Percentiles rank a stretch among this genome's conserved stretches.
Conservation (phyloP, 371 early-diverging fungal genomes). For the Mortierella sp. region DNA sequence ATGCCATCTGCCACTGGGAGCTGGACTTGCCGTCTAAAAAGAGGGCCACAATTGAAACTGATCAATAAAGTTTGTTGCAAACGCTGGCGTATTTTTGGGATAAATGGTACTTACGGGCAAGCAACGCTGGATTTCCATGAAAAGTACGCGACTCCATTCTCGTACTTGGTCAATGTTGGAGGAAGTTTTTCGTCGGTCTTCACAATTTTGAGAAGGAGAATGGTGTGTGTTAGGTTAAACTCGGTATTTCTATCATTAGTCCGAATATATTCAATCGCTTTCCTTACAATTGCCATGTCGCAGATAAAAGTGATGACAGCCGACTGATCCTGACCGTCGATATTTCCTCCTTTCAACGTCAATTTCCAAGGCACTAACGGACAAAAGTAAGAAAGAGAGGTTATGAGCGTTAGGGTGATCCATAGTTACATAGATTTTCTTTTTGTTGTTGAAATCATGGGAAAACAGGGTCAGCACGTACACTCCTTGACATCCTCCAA, state of each 20-base stretch:
- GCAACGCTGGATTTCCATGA: slow-evolving; percentile 43
- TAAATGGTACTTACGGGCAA: slow-evolving; percentile 32
- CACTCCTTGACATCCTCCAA: slow-evolving; percentile 36
- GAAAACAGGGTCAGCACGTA: slow-evolving; percentile 1
- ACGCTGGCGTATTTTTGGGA: not conserved
- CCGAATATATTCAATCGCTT: not conserved
- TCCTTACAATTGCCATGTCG: slow-evolving; percentile 33
- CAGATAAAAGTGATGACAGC: slow-evolving; percentile 52
- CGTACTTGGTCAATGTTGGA: slow-evolving; percentile 22
- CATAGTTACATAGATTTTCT: not conserved
- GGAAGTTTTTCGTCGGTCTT: slow-evolving; percentile 30
- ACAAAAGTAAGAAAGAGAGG: not conserved
- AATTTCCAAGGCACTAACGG: slow-evolving; percentile 51
- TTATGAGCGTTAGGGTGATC: no score
- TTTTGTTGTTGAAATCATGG: not conserved
- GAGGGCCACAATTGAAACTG: not conserved
- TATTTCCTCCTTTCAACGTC: slow-evolving; percentile 48
- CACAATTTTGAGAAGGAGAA: not conserved
- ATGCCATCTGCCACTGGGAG: slow-evolving; percentile 27
- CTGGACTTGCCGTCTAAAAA: slow-evolving; percentile 13
- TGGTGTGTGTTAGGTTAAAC: not conserved
- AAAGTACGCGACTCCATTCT: slow-evolving; percentile 31
- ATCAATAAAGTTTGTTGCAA: not conserved
- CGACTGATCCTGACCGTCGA: slow-evolving; percentile 33
- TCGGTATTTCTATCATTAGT: not conserved